Base-by-base conservation (phyloP, 2,329 filamentous ascomycete genomes). In the Blumeria hordei region DNA sequence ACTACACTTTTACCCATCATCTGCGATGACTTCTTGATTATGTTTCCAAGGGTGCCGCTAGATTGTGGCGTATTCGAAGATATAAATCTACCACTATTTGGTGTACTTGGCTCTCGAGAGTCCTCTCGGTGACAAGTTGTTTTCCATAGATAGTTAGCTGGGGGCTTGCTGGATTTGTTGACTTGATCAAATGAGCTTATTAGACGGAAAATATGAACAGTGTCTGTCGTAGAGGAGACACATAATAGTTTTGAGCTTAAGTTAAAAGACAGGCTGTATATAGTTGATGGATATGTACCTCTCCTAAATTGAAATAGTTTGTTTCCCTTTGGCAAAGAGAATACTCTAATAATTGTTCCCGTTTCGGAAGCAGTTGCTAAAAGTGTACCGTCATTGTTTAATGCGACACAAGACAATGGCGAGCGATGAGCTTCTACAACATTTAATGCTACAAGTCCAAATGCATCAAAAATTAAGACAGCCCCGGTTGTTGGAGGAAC, bases 181-280 rank as follows among this genome's bases (percentile, higher is more conserved):
- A 57, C 37, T 50, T 67, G 64, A 8, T 57, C 53, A 5, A 68
- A 68, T 16, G 76, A 72, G 54, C 69, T 72, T 54, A 72, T 72
- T 18, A 98, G 74, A 55, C 88, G 86, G 71, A 98, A 98, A 54
- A 98, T 88, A 66, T 98, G 92, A 9, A 98, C 83, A 0, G 92
- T 98, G 64, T 98, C 92, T 0, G 88, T 94, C 1, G 88, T 88
- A 3, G 90, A 96, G 5, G 92, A 96, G 43, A 98, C 88, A 64
- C 88, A 95, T 37, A 98, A 77, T 10, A 98, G 73, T 1, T 88
- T 94, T 2, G 88, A 94, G 57, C 85, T 88, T 53, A 88, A 81
- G 67, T 98, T 98, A 70, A 98, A 98, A 1, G 88, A 94, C 88
- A 98, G 95, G 76, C 88, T 94, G 70, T 88, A 95, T 62, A 98